Evolutionary conservation across 352 stramenopile species (phyloP), one percentile per base, ranked within the genome.

Genomic region (Hyaloperonospora arabidopsidis): DNA sequence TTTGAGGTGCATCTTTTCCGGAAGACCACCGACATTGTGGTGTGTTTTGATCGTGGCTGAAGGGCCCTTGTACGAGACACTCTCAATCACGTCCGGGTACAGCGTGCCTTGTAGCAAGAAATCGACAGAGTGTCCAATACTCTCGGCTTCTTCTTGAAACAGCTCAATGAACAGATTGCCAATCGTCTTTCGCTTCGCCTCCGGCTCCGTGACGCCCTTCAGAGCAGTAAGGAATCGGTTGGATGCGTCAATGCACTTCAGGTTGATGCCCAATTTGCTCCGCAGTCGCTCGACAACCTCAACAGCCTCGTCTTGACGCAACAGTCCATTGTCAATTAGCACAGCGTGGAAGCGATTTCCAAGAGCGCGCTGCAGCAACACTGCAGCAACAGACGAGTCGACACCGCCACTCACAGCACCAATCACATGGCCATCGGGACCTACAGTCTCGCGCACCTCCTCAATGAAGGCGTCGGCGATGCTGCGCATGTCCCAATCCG

Each of bases 1-100:
- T 74, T 99, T 98, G 49, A 99, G 74, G 63, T 98, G 89, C 96
- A 99, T 99, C 53, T 86, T 96, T 40, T 96, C 95, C 0, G 95
- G 95, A 22, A 99, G 80, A 8, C 96, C 96, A 45, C 96, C 96
- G 19, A 99, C 97, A 77, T 99, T 99, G 84, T 99, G 97, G 74
- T 99, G 97, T 34, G 95, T 98, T 83, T 99, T 99, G 74, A 99
- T 99, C 32, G 95, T 98, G 19, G 96, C 96, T 19, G 84, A 97
- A 10, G 95, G 95, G 21, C 96, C 85, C 76, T 99, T 98, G 90
- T 99, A 98, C 44, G 90, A 98, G 50, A 98, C 89, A 61, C 83
- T 97, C 72, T 99, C 97, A 72, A 99, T 99, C 52, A 99, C 96
- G 72, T 99, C 97, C 18, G 97, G 97, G 71, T 99, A 99, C 19